Percentiles rank a stretch among this genome's conserved stretches.
Conservation (phyloP, 345 rosid genomes). For the Abelmoschus esculentus region DNA sequence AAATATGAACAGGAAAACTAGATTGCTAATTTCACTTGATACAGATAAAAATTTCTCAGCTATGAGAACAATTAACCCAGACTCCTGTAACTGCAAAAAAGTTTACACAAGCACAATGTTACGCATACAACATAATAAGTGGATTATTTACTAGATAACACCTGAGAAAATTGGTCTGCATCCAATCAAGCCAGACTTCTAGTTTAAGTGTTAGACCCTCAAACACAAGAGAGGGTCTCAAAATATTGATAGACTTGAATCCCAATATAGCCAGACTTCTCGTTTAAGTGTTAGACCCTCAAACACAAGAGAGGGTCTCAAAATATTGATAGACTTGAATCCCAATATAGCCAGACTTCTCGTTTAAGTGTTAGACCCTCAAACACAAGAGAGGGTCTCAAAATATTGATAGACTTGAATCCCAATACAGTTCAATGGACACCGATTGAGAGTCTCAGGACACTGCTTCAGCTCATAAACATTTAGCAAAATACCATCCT, state of each 20-base stretch:
- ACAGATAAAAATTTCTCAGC: not conserved
- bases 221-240: constrained; percentile 12
- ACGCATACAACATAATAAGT: not conserved
- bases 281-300: not conserved
- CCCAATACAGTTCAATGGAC: constrained; percentile 11
- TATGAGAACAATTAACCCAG: not conserved
- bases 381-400: constrained; percentile 12
- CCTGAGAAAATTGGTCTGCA: not conserved
- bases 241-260: constrained; percentile 4
- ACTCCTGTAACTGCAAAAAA: not conserved
- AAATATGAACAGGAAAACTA: not conserved
- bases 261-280: constrained; percentile 8
- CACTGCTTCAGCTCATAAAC: constrained; percentile 6
- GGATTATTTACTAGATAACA: not conserved
- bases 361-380: not conserved
- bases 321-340: constrained; percentile 4
- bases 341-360: not conserved
- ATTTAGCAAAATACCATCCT: constrained; percentile 4
- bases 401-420: constrained; percentile 4
- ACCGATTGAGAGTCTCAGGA: constrained; percentile 8
- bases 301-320: constrained; percentile 12
- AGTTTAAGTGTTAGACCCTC: not conserved
- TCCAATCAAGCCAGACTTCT: not conserved
- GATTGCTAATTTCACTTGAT: constrained; percentile 4
- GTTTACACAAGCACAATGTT: not conserved